Base-by-base conservation (phyloP, 257 asterid species). In the Salvia splendens region DNA sequence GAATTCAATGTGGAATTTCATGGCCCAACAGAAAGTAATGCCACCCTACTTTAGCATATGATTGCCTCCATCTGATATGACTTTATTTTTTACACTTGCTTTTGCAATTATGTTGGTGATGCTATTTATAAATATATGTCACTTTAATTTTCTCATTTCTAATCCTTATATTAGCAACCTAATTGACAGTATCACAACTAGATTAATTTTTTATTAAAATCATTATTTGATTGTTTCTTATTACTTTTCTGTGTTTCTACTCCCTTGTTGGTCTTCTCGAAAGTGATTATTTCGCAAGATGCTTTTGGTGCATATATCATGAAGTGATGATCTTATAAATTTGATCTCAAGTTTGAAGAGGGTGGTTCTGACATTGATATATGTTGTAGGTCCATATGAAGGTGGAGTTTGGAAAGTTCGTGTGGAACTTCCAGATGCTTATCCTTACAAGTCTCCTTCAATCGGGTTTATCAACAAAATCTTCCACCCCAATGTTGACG, bases 21-120 rank as follows among this genome's bases (percentile, higher is more conserved):
- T 54, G 98, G 98, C 61, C 98, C 98, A 32, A 92, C 89, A 89
- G 96, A 89, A 86, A 92, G 98, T 92, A 92, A 79, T 72, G 76
- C 43, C 47, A 28, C 59, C 14, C 14, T 16, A 5, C 57, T 59
- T 68, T 64, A 67, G 14, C 17, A 48, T 43, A 33, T 24, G 8
- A 59, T 56, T 24, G 24, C 56, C 46, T 69, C 52, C 40, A 42
- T 17, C 46, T 33, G 49, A 48, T 67, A 54, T 41, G 48, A 53
- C 46, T 56, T 57, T 10, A 14, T 32, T 30, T 73, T 61, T 11
- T 30, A 14, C 49, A 47, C 20, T 50, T 64, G 46, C 47, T 20
- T 8, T 10, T n/a, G 4, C 52, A 43, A 47, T 12, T 52, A 30
- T 58, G 67, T 50, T 63, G 48, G 42, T 43, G 55, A 35, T 32